Conservation (phyloP, 2,329 filamentous ascomycete genomes). For the Cyphellophora attinorum region DNA sequence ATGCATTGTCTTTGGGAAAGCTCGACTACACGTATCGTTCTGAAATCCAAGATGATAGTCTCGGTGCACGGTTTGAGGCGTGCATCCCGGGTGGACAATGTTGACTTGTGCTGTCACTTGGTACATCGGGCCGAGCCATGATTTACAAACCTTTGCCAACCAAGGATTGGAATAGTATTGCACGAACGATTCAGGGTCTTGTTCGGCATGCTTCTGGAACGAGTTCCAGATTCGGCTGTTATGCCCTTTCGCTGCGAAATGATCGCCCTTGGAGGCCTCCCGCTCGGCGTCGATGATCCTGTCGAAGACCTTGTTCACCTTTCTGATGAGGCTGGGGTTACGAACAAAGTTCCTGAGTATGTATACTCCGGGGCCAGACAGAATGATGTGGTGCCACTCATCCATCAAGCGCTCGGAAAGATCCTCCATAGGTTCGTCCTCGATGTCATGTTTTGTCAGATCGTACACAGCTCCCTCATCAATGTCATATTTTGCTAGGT, state of each 20-base stretch:
- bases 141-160: slow-evolving; percentile 41
- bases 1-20: slow-evolving; percentile 45
- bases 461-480: no score
- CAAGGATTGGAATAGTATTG: slow-evolving; percentile 53
- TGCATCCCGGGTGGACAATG: slow-evolving; percentile 49
- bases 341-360: slow-evolving; percentile 46
- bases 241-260: slow-evolving; percentile 47
- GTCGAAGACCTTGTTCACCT: slow-evolving; percentile 39
- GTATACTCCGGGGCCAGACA: slow-evolving; percentile 49
- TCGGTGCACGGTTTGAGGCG: slow-evolving; percentile 48
- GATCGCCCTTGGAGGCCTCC: slow-evolving; percentile 39
- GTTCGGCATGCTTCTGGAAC: slow-evolving; percentile 50
- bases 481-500: slow-evolving; percentile 33
- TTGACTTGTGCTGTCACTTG: slow-evolving; percentile 55
- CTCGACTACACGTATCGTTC: slow-evolving; percentile 34
- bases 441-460: no score
- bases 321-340: slow-evolving; percentile 32
- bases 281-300: slow-evolving; percentile 40
- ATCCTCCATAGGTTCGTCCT: slow-evolving; percentile 19
- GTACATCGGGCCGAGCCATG: slow-evolving; percentile 53
- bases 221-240: slow-evolving; percentile 60
- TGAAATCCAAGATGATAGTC: slow-evolving; percentile 60
- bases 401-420: slow-evolving; percentile 41
- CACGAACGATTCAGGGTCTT: slow-evolving; percentile 44
- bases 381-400: slow-evolving; percentile 51